phyloP scores from a whole-genome alignment of 2,329 filamentous ascomycete genomes.

The Aureobasidium zeae region DNA sequence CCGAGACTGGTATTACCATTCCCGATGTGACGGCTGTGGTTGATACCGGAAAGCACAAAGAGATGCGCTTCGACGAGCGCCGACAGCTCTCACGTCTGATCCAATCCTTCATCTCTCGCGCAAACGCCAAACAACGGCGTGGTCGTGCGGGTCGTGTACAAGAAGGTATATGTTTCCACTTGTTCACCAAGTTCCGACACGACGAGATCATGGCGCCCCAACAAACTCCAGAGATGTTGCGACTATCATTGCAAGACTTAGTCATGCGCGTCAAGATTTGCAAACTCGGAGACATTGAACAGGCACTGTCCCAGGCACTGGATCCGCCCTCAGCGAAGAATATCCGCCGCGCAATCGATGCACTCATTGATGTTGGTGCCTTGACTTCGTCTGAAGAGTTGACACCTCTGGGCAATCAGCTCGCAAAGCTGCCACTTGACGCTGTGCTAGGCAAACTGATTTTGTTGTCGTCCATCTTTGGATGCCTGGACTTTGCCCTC shows the following conservation, averaged over 20 bases:
- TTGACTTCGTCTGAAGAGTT: conserved; percentile 73
- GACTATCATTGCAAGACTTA: conserved; percentile 85
- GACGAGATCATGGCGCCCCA: conserved; percentile 78
- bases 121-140: conserved; percentile 89
- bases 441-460: conserved; percentile 93
- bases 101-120: conserved; percentile 89
- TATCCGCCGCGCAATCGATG: conserved; percentile 84
- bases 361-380: conserved; percentile 84
- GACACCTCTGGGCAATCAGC: conserved; percentile 74
- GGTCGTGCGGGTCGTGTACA: conserved; percentile 93
- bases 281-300: conserved; percentile 86
- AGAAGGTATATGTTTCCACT: conserved; percentile 86
- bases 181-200: conserved; percentile 85
- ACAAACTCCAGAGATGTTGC: conserved; percentile 92
- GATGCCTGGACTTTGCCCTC: conserved; percentile 81
- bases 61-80: conserved; percentile 93
- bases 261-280: conserved; percentile 97
- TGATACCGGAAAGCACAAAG: conserved; percentile 92
- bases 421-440: conserved; percentile 82
- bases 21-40: conserved; percentile 96
- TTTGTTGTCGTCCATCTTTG: conserved; percentile 75
- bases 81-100: conserved; percentile 83
- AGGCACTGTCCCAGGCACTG: conserved; percentile 76
- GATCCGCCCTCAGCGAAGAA: conserved; percentile 89
- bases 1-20: conserved; percentile 96